Base-by-base conservation (phyloP, 2,329 filamentous ascomycete species). In the Hymenoscyphus salicellus region DNA sequence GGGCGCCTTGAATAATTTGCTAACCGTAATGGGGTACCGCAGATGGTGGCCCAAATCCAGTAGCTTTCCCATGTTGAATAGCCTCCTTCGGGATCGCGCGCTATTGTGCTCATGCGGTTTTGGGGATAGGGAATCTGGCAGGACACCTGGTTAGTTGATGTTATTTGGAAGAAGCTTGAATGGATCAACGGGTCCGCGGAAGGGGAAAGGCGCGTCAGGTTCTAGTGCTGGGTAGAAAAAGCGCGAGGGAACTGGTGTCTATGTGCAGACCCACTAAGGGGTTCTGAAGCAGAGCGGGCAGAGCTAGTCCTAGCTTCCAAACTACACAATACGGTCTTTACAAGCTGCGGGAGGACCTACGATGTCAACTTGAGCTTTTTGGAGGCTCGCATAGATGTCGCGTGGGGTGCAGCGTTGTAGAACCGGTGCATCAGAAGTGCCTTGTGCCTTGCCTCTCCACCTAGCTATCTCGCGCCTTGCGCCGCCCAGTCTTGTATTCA, bases 1-100 rank as follows among this genome's bases (percentile, higher is more conserved):
- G 23, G 86, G 85, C 70, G 83, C 80, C 78, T 92, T 93, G 70
- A 94, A 85, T 66, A 98, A 84, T 77, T 92, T 90, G 72, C 89
- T 93, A 78, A 99, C 89, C 71, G 90, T 96, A 78, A 98, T 93
- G 73, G 95, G 95, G 79, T 98, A 99, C 78, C 90, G 90, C 71
- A 97, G 86, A 78, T 86, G 82, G 72, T 82, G 78, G 73, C 86
- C 86, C 64, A 88, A 75, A 63, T 78, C 80, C 64, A 88, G 76
- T 66, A 75, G 76, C 71, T 82, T 82, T 62, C 77, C 78, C 80
- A 82, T 80, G 66, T 64, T 77, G 70, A 65, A 63, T 52, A 63
- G 71, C 70, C 72, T 75, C 71, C 72, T 62, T 70, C 68, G 61
- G 63, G 65, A 55, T 61, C 58, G 65, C 62, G 68, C 66, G 33